Percentiles rank a stretch among this genome's conserved stretches.
Evolutionary conservation across 2,329 filamentous ascomycete genomes (phyloP).

Genomic region (Metarhizium brunneum): DNA sequence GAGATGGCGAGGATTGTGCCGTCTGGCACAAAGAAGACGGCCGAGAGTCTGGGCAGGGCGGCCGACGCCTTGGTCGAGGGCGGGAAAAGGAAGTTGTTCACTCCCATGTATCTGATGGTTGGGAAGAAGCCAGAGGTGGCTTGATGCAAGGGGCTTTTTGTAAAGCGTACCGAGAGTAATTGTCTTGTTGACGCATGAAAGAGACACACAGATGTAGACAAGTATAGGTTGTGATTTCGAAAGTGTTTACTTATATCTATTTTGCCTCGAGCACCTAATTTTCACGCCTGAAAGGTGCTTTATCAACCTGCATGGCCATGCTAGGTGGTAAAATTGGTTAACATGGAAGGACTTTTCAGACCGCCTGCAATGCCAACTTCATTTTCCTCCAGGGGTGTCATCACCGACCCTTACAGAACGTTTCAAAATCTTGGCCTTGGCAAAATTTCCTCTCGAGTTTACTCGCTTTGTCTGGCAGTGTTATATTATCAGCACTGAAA

Average conservation of each 20-base stretch:
- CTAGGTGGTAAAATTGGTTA: no score
- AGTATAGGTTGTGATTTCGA: no score
- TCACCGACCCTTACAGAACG: background rate
- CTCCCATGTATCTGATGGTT: slow-evolving; percentile 93
- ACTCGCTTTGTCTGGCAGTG: background rate
- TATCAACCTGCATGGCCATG: no score
- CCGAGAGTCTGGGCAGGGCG: slow-evolving; percentile 67
- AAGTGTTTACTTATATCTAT: no score
- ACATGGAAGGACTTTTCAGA: no score
- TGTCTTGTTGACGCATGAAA: no score
- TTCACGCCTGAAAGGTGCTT: no score
- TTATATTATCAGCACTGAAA: background rate
- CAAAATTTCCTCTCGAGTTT: background rate
- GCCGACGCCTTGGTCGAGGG: slow-evolving; percentile 77
- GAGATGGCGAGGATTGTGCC: slow-evolving; percentile 66
- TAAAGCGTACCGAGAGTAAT: no score
- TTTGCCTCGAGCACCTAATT: no score
- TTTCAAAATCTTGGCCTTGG: background rate
- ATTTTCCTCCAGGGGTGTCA: background rate
- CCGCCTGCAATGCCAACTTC: no score
- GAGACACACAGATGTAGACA: no score
- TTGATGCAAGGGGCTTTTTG: background rate
- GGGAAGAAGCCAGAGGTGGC: slow-evolving; percentile 59
- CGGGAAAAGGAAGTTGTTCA: slow-evolving; percentile 74
- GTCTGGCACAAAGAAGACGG: slow-evolving; percentile 75